Evolutionary conservation across 805 yeast species (phyloP).

Genomic region (Jamesozyma lodderae): DNA sequence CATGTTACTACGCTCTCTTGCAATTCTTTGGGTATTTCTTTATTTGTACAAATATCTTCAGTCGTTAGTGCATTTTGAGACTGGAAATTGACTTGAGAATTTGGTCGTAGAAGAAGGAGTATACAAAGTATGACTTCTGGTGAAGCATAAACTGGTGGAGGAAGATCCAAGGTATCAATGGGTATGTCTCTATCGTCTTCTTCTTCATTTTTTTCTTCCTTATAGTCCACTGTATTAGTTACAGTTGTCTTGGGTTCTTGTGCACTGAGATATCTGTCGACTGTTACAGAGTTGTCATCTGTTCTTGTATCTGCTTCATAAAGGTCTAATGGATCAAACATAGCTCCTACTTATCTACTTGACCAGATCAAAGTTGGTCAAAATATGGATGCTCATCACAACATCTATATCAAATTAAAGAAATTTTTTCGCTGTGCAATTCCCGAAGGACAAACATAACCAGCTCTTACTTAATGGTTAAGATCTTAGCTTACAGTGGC

Average conservation of each 20-base stretch:
- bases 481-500: no score
- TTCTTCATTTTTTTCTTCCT: constrained; percentile 2
- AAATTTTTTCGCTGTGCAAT: no score
- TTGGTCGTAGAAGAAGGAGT: constrained; percentile 41
- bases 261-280: background rate
- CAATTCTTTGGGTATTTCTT: constrained; percentile 24
- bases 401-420: no score
- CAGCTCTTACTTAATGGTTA: no score
- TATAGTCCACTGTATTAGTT: background rate
- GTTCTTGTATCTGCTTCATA: constrained; percentile 17
- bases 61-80: constrained; percentile 5
- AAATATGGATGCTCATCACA: no score
- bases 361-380: no score
- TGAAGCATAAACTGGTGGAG: constrained; percentile 41
- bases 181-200: constrained; percentile 26
- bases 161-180: constrained; percentile 52
- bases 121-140: constrained; percentile 35
- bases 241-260: background rate
- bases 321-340: constrained; percentile 33
- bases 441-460: no score
- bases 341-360: no score
- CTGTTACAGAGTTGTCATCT: constrained; percentile 4
- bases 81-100: constrained; percentile 42
- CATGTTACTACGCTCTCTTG: constrained; percentile 34
- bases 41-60: constrained; percentile 28